These are phyloP conservation scores for Funneliformis caledonium DNA, from an alignment of 371 early-diverging fungal genomes.

Conservation along the genomic window DNA sequence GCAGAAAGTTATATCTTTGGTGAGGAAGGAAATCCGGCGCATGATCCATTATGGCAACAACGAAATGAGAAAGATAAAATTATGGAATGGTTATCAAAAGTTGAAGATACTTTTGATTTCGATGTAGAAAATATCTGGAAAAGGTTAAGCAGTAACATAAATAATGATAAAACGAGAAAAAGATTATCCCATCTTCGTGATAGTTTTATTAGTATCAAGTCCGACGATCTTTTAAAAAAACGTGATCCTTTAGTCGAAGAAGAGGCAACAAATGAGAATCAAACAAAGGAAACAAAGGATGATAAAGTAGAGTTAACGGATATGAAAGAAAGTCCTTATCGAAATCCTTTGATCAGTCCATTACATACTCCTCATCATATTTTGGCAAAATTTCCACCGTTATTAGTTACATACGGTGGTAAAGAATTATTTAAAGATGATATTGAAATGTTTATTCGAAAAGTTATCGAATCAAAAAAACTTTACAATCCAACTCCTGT, in stretches of 20 bases:
- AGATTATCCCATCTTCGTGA: background rate
- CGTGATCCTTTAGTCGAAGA: too few species aligned
- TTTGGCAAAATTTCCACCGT: conserved; percentile 31
- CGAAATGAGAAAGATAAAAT: background rate
- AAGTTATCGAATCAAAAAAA: conserved; percentile 28
- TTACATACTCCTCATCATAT: conserved; percentile 1
- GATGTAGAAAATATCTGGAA: background rate
- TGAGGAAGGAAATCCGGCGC: background rate
- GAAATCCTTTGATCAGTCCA: conserved; percentile 13
- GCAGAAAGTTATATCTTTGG: conserved; percentile 30
- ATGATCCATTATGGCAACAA: background rate
- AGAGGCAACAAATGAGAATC: background rate
- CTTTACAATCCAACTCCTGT: too few species aligned
- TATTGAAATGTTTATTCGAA: conserved; percentile 28
- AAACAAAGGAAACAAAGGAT: too few species aligned
- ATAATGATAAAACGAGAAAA: background rate
- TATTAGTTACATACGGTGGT: conserved; percentile 26
- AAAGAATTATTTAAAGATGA: conserved; percentile 35
- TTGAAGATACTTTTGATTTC: background rate
- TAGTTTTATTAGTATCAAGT: background rate
- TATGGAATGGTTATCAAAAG: conserved; percentile 13
- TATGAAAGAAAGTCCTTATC: background rate
- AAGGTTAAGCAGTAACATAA: background rate
- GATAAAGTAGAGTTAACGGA: background rate
- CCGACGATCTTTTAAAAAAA: background rate